Evolutionary conservation across 2,329 filamentous ascomycete genomes (phyloP).

Genomic region (Hypoxylon sp.): DNA sequence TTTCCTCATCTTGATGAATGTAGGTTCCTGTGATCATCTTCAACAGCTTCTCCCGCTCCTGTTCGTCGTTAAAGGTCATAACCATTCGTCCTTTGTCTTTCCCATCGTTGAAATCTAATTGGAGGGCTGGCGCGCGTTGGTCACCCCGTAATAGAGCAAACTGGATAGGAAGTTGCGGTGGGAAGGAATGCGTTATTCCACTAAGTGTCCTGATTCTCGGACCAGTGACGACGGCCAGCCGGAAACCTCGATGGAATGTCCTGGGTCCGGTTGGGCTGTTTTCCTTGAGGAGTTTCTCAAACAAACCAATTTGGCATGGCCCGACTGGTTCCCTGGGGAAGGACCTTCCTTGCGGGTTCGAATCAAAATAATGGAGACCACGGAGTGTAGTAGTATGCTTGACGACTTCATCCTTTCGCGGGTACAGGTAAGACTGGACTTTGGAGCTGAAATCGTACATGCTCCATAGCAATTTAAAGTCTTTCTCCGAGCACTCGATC

Average conservation of each 20-base stretch:
- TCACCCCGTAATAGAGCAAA: slow-evolving; percentile 84
- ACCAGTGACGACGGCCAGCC: slow-evolving; percentile 82
- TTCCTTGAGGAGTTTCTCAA: slow-evolving; percentile 77
- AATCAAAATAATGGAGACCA: slow-evolving; percentile 85
- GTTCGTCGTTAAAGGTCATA: slow-evolving; percentile 80
- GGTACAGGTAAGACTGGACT: slow-evolving; percentile 77
- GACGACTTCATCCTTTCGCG: slow-evolving; percentile 76
- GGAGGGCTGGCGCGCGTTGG: slow-evolving; percentile 75
- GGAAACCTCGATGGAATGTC: slow-evolving; percentile 81
- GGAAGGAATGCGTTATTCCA: slow-evolving; percentile 78
- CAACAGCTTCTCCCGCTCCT: slow-evolving; percentile 78
- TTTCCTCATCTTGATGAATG: slow-evolving; percentile 75
- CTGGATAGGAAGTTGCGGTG: slow-evolving; percentile 75
- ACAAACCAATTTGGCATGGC: slow-evolving; percentile 79
- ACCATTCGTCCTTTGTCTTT: slow-evolving; percentile 78
- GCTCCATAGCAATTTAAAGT: slow-evolving; percentile 83
- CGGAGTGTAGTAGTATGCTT: slow-evolving; percentile 78
- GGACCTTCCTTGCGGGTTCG: slow-evolving; percentile 73
- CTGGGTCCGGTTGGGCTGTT: slow-evolving; percentile 79
- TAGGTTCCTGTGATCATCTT: slow-evolving; percentile 79
- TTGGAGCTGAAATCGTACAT: slow-evolving; percentile 88
- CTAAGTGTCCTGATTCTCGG: slow-evolving; percentile 82
- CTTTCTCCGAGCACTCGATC: slow-evolving; percentile 78
- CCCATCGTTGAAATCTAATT: slow-evolving; percentile 77
- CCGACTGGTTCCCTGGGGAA: slow-evolving; percentile 83